Evolutionary conservation across 441 rosid species (phyloP).

Genomic region (Adansonia rubrostipa): DNA sequence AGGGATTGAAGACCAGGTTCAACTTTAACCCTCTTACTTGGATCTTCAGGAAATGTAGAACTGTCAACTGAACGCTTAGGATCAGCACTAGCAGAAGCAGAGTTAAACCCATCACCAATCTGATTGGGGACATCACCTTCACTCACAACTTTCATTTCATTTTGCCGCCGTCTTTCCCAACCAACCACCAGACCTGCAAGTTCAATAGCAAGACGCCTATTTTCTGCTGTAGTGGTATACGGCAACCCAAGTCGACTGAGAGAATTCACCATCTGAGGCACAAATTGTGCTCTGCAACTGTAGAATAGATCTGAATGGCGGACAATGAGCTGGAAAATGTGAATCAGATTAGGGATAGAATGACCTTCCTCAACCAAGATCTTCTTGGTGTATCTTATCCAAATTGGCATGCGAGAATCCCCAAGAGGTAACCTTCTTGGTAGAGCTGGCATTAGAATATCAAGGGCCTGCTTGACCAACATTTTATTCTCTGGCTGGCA

Average conservation of each 20-base stretch:
- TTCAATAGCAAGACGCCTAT: constrained; percentile 97
- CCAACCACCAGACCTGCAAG: constrained; percentile 99
- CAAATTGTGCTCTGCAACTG: constrained; percentile 98
- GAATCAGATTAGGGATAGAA: constrained; percentile 93
- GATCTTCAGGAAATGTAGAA: constrained; percentile 75
- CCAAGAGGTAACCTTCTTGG: constrained; percentile 95
- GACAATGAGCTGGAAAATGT: constrained; percentile 96
- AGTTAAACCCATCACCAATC: constrained; percentile 59
- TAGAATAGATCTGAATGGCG: constrained; percentile 97
- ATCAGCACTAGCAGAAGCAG: constrained; percentile 58
- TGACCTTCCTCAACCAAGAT: constrained; percentile 99
- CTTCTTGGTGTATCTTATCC: constrained; percentile 98
- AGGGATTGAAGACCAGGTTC: constrained; percentile 94
- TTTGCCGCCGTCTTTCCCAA: constrained; percentile 98
- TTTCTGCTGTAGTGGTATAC: constrained; percentile 86
- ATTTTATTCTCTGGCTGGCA: constrained; percentile 97
- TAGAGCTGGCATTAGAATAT: constrained; percentile 96
- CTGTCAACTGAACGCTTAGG: constrained; percentile 73
- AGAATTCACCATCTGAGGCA: constrained; percentile 99
- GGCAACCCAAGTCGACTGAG: constrained; percentile 99
- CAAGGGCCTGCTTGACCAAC: constrained; percentile 99
- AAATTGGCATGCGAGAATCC: constrained; percentile 98
- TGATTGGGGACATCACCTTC: constrained; percentile 63
- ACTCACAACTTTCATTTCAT: constrained; percentile 67
- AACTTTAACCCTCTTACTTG: constrained; percentile 80